Conservation (phyloP, 208 protist species). For the Acanthamoeba sp. region DNA sequence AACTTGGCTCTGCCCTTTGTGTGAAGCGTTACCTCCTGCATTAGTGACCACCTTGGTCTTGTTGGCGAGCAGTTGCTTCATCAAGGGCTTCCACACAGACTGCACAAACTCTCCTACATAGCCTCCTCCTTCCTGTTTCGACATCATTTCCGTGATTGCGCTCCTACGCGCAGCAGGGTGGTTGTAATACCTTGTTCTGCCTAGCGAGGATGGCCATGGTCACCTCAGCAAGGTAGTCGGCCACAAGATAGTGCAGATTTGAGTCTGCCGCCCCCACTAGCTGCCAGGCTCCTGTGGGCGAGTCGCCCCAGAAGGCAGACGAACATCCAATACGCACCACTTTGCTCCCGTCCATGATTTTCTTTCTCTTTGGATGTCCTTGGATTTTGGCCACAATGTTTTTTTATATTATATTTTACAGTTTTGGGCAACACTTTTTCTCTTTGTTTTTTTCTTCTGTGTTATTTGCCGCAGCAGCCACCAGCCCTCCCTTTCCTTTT, state of each 20-base stretch:
- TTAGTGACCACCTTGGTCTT: constrained; percentile 83
- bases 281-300: constrained; percentile 74
- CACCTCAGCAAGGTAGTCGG: constrained; percentile 85
- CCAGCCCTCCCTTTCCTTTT: too few relatives aligned
- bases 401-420: too few relatives aligned
- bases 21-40: constrained; percentile 74
- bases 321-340: constrained; percentile 81
- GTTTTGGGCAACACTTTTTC: too few relatives aligned
- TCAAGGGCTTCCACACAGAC: constrained; percentile 76
- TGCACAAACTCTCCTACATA: constrained; percentile 80
- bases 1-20: too few relatives aligned
- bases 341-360: neutral
- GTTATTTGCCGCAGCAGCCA: too few relatives aligned
- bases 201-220: constrained; percentile 84
- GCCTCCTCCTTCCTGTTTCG: constrained; percentile 58
- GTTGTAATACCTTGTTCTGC: constrained; percentile 70
- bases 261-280: constrained; percentile 58
- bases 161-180: neutral
- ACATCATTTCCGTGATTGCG: neutral
- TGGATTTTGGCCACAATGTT: too few relatives aligned
- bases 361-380: neutral
- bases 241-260: constrained; percentile 82
- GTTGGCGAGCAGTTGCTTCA: constrained; percentile 66
- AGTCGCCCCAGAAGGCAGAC: constrained; percentile 86
- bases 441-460: too few relatives aligned